These are phyloP conservation scores for Amauroascus niger DNA, from an alignment of 2,329 filamentous ascomycete genomes.

Conservation along the genomic window DNA sequence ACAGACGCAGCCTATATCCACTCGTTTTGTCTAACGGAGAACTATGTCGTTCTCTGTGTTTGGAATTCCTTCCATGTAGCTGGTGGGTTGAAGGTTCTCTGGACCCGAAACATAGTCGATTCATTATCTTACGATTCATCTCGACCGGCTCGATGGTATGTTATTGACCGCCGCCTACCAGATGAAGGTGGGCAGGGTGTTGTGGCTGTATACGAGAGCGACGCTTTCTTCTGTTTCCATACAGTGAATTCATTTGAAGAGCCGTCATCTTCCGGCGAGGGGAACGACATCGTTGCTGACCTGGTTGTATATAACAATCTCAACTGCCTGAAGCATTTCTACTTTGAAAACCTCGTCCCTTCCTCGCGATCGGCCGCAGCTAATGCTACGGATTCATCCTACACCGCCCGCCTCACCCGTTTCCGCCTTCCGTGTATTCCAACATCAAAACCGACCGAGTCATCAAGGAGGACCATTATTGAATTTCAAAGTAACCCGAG, in stretches of 20 bases:
- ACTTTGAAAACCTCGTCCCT: slow-evolving; percentile 57
- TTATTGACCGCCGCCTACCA: slow-evolving; percentile 52
- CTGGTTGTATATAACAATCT: slow-evolving; percentile 53
- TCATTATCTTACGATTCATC: slow-evolving; percentile 55
- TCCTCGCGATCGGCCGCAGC: slow-evolving; percentile 42
- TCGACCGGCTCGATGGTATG: slow-evolving; percentile 57
- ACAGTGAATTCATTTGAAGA: slow-evolving; percentile 68
- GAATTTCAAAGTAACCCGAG: slow-evolving; percentile 23
- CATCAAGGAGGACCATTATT: slow-evolving; percentile 17
- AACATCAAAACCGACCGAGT: not conserved
- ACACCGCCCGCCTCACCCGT: slow-evolving; percentile 22
- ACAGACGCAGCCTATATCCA: slow-evolving; percentile 63
- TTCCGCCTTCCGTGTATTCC: slow-evolving; percentile 33
- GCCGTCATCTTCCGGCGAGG: slow-evolving; percentile 27
- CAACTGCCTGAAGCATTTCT: slow-evolving; percentile 57
- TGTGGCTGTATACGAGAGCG: slow-evolving; percentile 57
- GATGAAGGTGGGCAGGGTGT: slow-evolving; percentile 49
- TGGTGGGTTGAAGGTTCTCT: slow-evolving; percentile 52
- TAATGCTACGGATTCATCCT: slow-evolving; percentile 21
- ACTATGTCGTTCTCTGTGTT: slow-evolving; percentile 63
- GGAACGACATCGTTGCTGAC: slow-evolving; percentile 54
- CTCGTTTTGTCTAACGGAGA: slow-evolving; percentile 63
- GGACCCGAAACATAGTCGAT: slow-evolving; percentile 58
- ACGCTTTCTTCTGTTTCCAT: slow-evolving; percentile 70
- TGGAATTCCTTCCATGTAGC: slow-evolving; percentile 54